Base-by-base conservation (phyloP, 164 flowering plant genomes). In the Santalum album region DNA sequence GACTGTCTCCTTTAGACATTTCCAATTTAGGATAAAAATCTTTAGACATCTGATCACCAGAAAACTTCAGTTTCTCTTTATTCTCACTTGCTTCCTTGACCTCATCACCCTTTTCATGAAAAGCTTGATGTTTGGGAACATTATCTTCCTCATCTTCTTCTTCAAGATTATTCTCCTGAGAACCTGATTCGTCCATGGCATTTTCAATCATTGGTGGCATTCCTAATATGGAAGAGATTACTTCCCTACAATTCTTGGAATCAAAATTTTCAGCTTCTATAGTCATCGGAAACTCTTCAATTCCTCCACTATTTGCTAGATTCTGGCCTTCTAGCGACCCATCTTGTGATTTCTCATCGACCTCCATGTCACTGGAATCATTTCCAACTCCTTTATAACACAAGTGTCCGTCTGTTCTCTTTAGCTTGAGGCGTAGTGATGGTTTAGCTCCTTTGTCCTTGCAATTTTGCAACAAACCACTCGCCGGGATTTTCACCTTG, bases 291-390 rank as follows among this genome's bases (percentile, higher is more conserved):
- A n/a, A n/a, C 55, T 59, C 61, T 55, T 51, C 64, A 34, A 59
- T 18, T 24, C 20, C 55, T 49, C 25, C 61, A n/a, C 29, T 20
- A 25, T 27, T 62, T 21, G 62, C 42, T 54, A 34, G n/a, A 27
- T 61, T 58, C 59, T 48, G 26, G 6, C 46, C 62, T 34, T 58
- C 71, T 7, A 60, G 19, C 25, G 78, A 73, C 35, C 25, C 63
- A 57, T 57, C 39, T 20, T 68, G 67, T 25, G 75, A 64, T 58
- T 69, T 72, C 21, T 58, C 71, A 47, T 73, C 75, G 43, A 74
- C 61, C 51, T 74, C 81, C 76, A 65, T 63, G 34, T 64, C 70
- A 51, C 68, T 62, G 20, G 60, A 34, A 36, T 66, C 73, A 61
- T 51, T 54, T 61, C 57, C 57, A 51, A 22, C 49, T 14, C 21